Conservation (phyloP, 1,139 yeast species). For the Taiozyma onychis region DNA sequence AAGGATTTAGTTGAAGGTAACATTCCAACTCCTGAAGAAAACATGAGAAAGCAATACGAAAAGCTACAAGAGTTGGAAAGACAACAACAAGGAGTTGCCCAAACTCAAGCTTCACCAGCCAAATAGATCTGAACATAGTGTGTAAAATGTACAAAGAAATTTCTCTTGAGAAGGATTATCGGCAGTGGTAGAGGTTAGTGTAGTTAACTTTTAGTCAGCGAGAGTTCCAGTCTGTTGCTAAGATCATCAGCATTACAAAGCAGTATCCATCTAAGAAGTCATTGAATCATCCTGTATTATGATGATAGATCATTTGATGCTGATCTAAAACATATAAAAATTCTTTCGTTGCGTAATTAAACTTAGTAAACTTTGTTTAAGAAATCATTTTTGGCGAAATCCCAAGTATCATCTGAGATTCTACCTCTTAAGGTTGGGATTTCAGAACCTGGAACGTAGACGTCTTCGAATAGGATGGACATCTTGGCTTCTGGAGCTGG, state of each 20-base stretch:
- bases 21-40: conserved; percentile 79
- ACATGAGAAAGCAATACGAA: conserved; percentile 57
- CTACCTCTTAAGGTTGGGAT: conserved; percentile 93
- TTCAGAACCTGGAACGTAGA: conserved; percentile 92
- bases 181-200: neutral
- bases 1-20: conserved; percentile 84
- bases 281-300: neutral
- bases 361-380: conserved; percentile 28
- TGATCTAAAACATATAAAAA: neutral
- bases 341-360: neutral
- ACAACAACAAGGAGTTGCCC: conserved; percentile 19
- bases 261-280: neutral
- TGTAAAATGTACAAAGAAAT: neutral
- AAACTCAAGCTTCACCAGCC: conserved; percentile 1
- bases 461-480: conserved; percentile 93
- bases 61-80: conserved; percentile 40
- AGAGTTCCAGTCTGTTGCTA: too few species aligned
- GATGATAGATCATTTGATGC: neutral
- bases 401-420: conserved; percentile 91
- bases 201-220: too few species aligned
- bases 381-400: conserved; percentile 69
- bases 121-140: conserved; percentile 2
- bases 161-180: neutral
- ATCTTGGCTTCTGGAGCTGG: conserved; percentile 95
- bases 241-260: neutral